phyloP scores from a whole-genome alignment of 495 filamentous ascomycete genomes.

The Penicillium verhagenii region DNA sequence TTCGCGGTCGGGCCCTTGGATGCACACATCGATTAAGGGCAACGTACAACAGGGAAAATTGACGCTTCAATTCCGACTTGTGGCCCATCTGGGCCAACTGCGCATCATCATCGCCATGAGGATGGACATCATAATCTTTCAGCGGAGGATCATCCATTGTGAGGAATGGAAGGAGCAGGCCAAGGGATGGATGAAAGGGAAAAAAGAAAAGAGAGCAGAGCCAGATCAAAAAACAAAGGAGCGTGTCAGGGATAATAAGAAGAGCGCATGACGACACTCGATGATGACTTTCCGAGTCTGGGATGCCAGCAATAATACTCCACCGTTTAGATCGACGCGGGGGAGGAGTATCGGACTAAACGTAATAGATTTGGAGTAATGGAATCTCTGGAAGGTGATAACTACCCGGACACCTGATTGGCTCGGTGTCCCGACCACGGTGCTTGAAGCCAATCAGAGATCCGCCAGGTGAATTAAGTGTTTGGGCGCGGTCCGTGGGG shows the following conservation, averaged over 20 bases:
- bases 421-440: conserved; percentile 18
- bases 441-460: conserved; percentile 11
- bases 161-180: not conserved
- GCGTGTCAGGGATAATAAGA: not conserved
- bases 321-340: conserved; percentile 1
- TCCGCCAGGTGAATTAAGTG: conserved; percentile 7
- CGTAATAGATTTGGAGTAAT: conserved; percentile 32
- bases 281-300: conserved; percentile 2
- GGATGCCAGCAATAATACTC: conserved; percentile 8
- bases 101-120: conserved; percentile 43
- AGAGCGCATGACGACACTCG: conserved; percentile 1
- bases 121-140: conserved; percentile 6
- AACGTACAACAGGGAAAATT: conserved; percentile 49
- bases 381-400: conserved; percentile 12
- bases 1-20: conserved; percentile 1
- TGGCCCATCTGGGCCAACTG: conserved; percentile 65
- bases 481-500: conserved; percentile 2
- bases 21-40: not conserved
- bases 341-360: conserved; percentile 12
- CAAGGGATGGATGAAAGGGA: not conserved
- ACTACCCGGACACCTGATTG: conserved; percentile 10
- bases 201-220: not conserved
- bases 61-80: conserved; percentile 61
- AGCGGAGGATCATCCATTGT: not conserved
- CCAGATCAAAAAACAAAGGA: not conserved